A percentile compares a stretch with the other conserved stretches of the same genome.
These are phyloP conservation scores for Xylaria sp. DNA, from an alignment of 2,329 filamentous ascomycete species.

Conservation along the genomic window DNA sequence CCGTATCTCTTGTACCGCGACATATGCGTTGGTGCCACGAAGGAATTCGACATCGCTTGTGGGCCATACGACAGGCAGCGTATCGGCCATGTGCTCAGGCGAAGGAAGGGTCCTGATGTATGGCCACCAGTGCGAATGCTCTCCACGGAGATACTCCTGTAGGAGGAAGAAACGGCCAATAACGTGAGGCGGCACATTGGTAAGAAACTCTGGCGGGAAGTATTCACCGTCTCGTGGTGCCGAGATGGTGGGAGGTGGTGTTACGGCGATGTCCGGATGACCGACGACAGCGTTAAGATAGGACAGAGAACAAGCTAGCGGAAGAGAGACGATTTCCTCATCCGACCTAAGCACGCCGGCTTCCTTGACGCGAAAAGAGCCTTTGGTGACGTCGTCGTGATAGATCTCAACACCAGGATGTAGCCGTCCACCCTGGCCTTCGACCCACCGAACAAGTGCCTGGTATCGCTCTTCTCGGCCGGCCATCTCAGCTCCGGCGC, in stretches of 20 bases:
- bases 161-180: slow-evolving; percentile 75
- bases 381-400: slow-evolving; percentile 60
- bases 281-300: slow-evolving; percentile 65
- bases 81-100: slow-evolving; percentile 60
- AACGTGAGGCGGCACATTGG: slow-evolving; percentile 65
- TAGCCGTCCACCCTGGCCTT: slow-evolving; percentile 48
- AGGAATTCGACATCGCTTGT: slow-evolving; percentile 68
- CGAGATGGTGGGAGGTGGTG: slow-evolving; percentile 28
- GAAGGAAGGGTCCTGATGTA: slow-evolving; percentile 75
- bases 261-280: slow-evolving; percentile 44
- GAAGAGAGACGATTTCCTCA: slow-evolving; percentile 63
- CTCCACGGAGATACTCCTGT: slow-evolving; percentile 70
- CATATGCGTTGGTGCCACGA: slow-evolving; percentile 48
- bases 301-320: slow-evolving; percentile 65
- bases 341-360: slow-evolving; percentile 48
- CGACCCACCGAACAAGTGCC: slow-evolving; percentile 34
- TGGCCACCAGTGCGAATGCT: slow-evolving; percentile 72
- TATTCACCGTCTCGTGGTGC: slow-evolving; percentile 30
- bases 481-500: slow-evolving; percentile 28
- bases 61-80: slow-evolving; percentile 74
- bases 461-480: slow-evolving; percentile 34
- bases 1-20: slow-evolving; percentile 55
- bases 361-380: slow-evolving; percentile 64
- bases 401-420: slow-evolving; percentile 65
- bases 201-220: slow-evolving; percentile 64